A percentile compares a stretch with the other conserved stretches of the same genome.
Evolutionary conservation across 2,329 filamentous ascomycete species (phyloP).

Genomic region (Cryphonectria radicalis): DNA sequence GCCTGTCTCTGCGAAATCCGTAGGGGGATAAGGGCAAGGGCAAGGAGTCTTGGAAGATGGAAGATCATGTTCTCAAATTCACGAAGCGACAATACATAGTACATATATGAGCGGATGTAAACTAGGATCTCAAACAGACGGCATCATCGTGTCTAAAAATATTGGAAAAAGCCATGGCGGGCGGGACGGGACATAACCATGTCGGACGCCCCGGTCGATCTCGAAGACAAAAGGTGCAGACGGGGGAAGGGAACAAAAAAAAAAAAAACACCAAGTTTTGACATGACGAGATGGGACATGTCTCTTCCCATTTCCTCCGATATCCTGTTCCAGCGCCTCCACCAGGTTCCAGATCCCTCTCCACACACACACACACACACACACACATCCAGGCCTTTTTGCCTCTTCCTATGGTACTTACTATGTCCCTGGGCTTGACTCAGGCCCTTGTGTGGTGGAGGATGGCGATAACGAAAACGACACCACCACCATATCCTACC

Average conservation of each 20-base stretch:
- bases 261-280: conserved; percentile 2
- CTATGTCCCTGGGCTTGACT: not conserved
- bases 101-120: no score
- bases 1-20: not conserved
- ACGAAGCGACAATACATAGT: not conserved
- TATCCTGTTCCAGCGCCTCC: not conserved
- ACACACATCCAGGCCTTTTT: not conserved
- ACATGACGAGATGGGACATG: conserved; percentile 1
- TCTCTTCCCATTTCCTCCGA: conserved; percentile 6
- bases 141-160: not conserved
- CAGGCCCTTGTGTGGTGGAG: not conserved
- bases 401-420: not conserved
- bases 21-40: not conserved
- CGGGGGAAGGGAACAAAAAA: no score
- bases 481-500: not conserved
- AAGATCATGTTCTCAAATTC: no score
- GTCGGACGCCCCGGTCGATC: conserved; percentile 3
- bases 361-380: not conserved
- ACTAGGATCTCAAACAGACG: not conserved
- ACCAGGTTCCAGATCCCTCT: not conserved
- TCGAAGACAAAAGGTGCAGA: not conserved
- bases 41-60: not conserved
- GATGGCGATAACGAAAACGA: not conserved
- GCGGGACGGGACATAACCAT: not conserved
- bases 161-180: not conserved